phyloP scores from a whole-genome alignment of 306 rosid species.

The Lathyrus oleraceus region DNA sequence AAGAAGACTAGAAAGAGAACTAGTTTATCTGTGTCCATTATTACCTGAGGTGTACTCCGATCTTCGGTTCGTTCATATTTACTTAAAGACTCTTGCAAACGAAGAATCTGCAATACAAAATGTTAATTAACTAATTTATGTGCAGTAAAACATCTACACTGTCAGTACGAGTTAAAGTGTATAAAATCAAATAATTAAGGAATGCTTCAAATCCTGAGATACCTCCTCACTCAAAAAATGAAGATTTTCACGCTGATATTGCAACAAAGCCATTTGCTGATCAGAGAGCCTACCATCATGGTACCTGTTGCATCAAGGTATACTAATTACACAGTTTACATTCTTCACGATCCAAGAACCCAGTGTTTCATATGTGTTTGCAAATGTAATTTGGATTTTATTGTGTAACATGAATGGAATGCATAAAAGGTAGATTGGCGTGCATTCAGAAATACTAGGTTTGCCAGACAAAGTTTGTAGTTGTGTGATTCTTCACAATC shows the following conservation, averaged over 20 bases:
- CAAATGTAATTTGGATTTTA: conserved; percentile 16
- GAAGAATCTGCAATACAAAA: conserved; percentile 69
- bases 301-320: conserved; percentile 61
- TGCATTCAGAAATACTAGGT: conserved; percentile 29
- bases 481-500: not conserved
- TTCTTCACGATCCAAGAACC: conserved; percentile 13
- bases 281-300: conserved; percentile 94
- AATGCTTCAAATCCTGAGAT: conserved; percentile 32
- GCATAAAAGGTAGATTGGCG: not conserved
- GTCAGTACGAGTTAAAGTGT: not conserved
- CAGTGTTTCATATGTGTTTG: conserved; percentile 22
- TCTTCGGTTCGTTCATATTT: conserved; percentile 85
- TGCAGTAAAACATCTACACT: conserved; percentile 3
- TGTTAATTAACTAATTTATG: conserved; percentile 32
- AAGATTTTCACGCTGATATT: conserved; percentile 97
- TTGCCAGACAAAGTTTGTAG: conserved; percentile 8
- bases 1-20: conserved; percentile 18
- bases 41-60: conserved; percentile 95
- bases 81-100: conserved; percentile 86
- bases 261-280: conserved; percentile 99
- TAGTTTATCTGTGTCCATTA: conserved; percentile 13
- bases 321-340: conserved; percentile 28
- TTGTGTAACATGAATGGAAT: conserved; percentile 11
- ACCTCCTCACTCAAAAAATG: conserved; percentile 99
- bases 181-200: conserved; percentile 29